Percentiles rank a stretch among this genome's conserved stretches.
These are phyloP conservation scores for Stephanodiscus triporus DNA, from an alignment of 108 stramenopile genomes.

Conservation along the genomic window DNA sequence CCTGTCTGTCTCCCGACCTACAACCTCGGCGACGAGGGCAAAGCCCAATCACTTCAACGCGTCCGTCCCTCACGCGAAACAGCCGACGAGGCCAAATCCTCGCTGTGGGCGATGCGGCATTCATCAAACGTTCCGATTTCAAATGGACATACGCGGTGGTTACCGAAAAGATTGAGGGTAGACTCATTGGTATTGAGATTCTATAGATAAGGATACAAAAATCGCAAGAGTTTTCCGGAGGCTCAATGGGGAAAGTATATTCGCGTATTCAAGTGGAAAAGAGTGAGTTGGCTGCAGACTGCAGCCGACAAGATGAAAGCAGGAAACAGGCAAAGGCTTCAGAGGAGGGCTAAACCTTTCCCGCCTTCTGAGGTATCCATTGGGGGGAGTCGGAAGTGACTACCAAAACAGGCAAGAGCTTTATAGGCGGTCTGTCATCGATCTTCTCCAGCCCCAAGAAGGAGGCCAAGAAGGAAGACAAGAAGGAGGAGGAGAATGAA, in stretches of 20 bases:
- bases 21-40: constrained; percentile 34
- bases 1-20: constrained; percentile 18
- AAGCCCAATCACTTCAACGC: constrained; percentile 37
- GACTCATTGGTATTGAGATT: constrained; percentile 25
- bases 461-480: constrained; percentile 9
- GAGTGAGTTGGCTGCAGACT: constrained; percentile 1
- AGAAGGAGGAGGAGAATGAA: not conserved
- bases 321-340: not conserved
- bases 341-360: not conserved
- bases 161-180: constrained; percentile 20
- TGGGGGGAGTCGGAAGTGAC: not conserved
- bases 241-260: constrained; percentile 53
- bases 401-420: constrained; percentile 3
- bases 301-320: not conserved
- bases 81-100: constrained; percentile 27
- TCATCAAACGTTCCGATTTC: constrained; percentile 49
- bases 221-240: constrained; percentile 44
- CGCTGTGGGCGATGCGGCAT: constrained; percentile 35
- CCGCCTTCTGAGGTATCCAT: not conserved
- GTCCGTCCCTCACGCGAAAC: constrained; percentile 33
- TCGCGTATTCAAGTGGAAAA: constrained; percentile 24
- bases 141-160: constrained; percentile 47
- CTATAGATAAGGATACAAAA: constrained; percentile 41
- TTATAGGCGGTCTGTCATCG: not conserved
- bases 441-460: not conserved